These are phyloP conservation scores for Discostella stelligera DNA, from an alignment of 352 stramenopile species.

Conservation along the genomic window DNA sequence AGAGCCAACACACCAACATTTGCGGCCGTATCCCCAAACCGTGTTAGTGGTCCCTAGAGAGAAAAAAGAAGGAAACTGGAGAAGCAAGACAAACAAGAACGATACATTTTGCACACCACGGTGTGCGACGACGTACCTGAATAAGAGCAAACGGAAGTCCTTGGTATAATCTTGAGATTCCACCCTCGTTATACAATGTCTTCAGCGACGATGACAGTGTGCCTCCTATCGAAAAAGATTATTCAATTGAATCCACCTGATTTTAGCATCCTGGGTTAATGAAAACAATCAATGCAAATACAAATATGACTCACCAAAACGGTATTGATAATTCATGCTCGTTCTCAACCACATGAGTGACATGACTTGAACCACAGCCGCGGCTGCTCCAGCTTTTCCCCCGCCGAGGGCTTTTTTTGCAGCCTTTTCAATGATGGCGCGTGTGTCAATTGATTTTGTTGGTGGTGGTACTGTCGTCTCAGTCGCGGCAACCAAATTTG, in stretches of 20 bases:
- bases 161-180: constrained; percentile 86
- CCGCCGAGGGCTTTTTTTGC: constrained; percentile 69
- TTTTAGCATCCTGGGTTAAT: constrained; percentile 10
- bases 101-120: neutral
- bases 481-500: neutral
- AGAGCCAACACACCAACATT: constrained; percentile 88
- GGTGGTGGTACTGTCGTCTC: neutral
- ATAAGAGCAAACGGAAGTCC: constrained; percentile 83
- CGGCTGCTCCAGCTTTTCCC: constrained; percentile 66
- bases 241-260: neutral
- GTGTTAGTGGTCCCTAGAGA: constrained; percentile 79
- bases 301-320: constrained; percentile 61
- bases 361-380: constrained; percentile 84
- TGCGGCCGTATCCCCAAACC: constrained; percentile 88
- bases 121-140: constrained; percentile 37
- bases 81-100: constrained; percentile 25
- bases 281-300: neutral
- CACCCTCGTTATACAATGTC: constrained; percentile 84
- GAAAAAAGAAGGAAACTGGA: neutral
- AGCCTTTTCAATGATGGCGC: constrained; percentile 64
- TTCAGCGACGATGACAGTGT: constrained; percentile 74
- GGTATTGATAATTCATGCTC: constrained; percentile 88
- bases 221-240: constrained; percentile 29
- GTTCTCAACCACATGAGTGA: constrained; percentile 88
- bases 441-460: constrained; percentile 14